Percentiles rank a stretch among this genome's conserved stretches.
These are phyloP conservation scores for Fomitopsis schrenkii DNA, from an alignment of 1,284 basidiomycete genomes.

Conservation along the genomic window DNA sequence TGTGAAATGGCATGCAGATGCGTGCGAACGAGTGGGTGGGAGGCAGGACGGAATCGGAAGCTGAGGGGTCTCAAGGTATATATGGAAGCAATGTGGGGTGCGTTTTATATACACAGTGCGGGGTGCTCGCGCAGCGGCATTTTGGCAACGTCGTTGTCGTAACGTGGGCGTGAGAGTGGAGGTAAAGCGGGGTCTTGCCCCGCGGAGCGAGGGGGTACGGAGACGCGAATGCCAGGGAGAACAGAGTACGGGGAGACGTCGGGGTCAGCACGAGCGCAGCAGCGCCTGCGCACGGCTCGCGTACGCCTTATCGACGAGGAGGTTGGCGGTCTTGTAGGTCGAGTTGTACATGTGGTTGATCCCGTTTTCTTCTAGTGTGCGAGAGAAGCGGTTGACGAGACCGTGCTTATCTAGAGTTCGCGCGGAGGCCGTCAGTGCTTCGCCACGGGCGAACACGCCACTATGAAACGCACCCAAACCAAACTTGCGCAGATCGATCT, in stretches of 20 bases:
- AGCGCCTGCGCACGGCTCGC: constrained; percentile 27
- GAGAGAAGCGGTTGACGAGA: constrained; percentile 72
- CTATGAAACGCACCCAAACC: constrained; percentile 49
- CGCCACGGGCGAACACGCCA: background rate
- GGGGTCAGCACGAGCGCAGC: constrained; percentile 25
- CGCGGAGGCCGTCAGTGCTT: background rate
- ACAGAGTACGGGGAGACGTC: background rate
- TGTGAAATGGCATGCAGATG: background rate
- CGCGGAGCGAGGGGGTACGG: background rate
- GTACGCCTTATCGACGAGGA: constrained; percentile 49
- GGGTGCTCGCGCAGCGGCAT: background rate
- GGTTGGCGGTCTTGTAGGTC: constrained; percentile 80
- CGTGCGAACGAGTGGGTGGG: background rate
- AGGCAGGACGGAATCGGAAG: background rate
- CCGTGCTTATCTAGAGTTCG: constrained; percentile 60
- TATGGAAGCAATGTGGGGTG: background rate
- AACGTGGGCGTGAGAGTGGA: background rate
- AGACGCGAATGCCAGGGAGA: background rate
- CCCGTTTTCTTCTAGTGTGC: constrained; percentile 61
- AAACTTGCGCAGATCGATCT: constrained; percentile 66
- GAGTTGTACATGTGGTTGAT: constrained; percentile 86
- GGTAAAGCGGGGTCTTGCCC: background rate
- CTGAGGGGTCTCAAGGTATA: background rate
- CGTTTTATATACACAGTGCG: constrained; percentile 1
- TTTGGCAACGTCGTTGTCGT: background rate